Evolutionary conservation across 257 asterid species (phyloP).

Genomic region (Solanum chaucha): DNA sequence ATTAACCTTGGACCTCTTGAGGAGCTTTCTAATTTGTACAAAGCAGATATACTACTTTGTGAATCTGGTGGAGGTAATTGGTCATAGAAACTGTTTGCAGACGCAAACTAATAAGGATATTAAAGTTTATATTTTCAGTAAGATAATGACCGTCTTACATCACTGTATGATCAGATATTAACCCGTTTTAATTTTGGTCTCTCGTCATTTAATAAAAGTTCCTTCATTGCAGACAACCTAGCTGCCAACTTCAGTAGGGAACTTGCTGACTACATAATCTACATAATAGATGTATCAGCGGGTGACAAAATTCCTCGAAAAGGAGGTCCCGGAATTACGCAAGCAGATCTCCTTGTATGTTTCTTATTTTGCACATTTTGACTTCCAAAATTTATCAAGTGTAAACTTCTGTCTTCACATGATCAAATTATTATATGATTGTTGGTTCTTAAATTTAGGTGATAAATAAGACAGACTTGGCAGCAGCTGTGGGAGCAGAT

Average conservation of each 20-base stretch:
- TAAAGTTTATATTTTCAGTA: background rate
- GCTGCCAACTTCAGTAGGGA: constrained; percentile 98
- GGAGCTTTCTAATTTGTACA: constrained; percentile 82
- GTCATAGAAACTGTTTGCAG: background rate
- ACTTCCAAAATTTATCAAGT: background rate
- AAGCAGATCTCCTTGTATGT: constrained; percentile 92
- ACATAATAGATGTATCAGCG: constrained; percentile 84
- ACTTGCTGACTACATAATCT: constrained; percentile 83
- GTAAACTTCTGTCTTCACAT: background rate
- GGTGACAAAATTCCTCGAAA: constrained; percentile 97
- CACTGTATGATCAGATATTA: background rate
- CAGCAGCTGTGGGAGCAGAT: constrained; percentile 88
- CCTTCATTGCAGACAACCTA: constrained; percentile 50
- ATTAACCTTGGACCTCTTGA: constrained; percentile 91
- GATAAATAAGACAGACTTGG: constrained; percentile 89
- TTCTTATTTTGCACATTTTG: background rate
- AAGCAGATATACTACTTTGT: constrained; percentile 86
- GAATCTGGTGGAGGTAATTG: constrained; percentile 93
- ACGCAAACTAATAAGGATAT: background rate
- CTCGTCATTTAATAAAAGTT: background rate
- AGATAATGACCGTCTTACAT: background rate
- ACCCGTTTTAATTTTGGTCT: background rate
- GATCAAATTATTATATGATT: background rate
- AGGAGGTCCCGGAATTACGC: constrained; percentile 98
- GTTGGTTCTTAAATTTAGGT: constrained; percentile 30